Base-by-base conservation (phyloP, 768 basidiomycete species). In the Lactarius indigo region DNA sequence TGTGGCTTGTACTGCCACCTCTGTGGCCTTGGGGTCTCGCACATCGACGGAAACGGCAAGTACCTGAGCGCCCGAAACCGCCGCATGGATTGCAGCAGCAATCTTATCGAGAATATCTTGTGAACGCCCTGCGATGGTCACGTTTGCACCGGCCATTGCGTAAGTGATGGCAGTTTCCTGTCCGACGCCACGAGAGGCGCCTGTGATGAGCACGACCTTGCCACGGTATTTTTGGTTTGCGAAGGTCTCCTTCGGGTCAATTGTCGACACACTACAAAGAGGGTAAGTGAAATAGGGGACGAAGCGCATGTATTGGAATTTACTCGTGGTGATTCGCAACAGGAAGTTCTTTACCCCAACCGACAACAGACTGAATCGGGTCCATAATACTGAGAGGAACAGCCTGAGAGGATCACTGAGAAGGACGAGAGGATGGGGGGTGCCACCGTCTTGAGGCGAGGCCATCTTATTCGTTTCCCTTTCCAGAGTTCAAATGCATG, bases 151-250 rank as follows among this genome's bases (percentile, higher is more conserved):
- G 7, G 64, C 50, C 23, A 39, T 31, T 12, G 70, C 70, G 23
- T 63, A 68, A 33, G 70, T 44, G 37, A 39, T 39, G 15, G 66
- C 58, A 15, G 60, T 57, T 28, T 55, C 70, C 31, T 64, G 20
- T 18, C 66, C 66, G 9, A 71, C 59, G n/a, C 70, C 66, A 20
- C 58, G 42, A 8, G 55, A 70, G 1, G 64, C 67, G 26, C 70
- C 71, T 39, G 37, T 39, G 37, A 39, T 39, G 37, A 39, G 37
- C 15, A 39, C 37, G 1, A 39, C 37, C 37, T 23, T 71, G 31
- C 61, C 70, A 31, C 59, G 42, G 52, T 64, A 67, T n/a, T 65
- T 67, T 57, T n/a, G 28, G 20, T 39, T 57, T n/a, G 56, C 56
- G 56, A 31, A 57, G 3, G 56, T 33, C 13, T 39, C 37, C 15